Evolutionary conservation across 1,284 basidiomycete genomes (phyloP).

Genomic region (Puccinia brachypodii): DNA sequence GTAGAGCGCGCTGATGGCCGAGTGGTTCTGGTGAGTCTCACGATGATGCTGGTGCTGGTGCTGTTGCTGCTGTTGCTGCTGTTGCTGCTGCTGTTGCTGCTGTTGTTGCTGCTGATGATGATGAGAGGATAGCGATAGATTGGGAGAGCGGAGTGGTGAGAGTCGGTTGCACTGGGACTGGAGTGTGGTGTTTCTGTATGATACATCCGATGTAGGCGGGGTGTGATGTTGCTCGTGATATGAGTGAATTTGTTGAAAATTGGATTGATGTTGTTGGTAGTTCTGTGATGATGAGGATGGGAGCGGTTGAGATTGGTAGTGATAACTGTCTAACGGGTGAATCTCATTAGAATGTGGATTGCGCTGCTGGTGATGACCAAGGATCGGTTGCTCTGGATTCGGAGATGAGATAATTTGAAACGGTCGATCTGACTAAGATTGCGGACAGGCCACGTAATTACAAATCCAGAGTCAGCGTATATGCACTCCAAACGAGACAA

Average conservation of each 20-base stretch:
- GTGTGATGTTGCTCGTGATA: not conserved
- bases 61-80: not conserved
- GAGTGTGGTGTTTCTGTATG: not conserved
- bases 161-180: not conserved
- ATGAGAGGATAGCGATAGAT: not conserved
- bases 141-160: not conserved
- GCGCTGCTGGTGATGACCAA: not conserved
- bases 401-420: conserved; percentile 3
- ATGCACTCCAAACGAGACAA: too few species aligned
- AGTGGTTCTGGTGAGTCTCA: not conserved
- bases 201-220: not conserved
- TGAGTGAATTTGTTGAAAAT: not conserved
- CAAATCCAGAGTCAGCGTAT: too few species aligned
- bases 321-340: not conserved
- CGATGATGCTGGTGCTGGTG: not conserved
- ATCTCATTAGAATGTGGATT: not conserved
- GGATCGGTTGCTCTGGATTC: not conserved
- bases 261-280: not conserved
- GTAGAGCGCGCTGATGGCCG: conserved; percentile 1
- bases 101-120: not conserved
- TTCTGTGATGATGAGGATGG: not conserved
- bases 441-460: too few species aligned
- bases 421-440: too few species aligned
- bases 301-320: not conserved
- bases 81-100: not conserved